phyloP scores from a whole-genome alignment of 306 rosid genomes.

The Albizia julibrissin region DNA sequence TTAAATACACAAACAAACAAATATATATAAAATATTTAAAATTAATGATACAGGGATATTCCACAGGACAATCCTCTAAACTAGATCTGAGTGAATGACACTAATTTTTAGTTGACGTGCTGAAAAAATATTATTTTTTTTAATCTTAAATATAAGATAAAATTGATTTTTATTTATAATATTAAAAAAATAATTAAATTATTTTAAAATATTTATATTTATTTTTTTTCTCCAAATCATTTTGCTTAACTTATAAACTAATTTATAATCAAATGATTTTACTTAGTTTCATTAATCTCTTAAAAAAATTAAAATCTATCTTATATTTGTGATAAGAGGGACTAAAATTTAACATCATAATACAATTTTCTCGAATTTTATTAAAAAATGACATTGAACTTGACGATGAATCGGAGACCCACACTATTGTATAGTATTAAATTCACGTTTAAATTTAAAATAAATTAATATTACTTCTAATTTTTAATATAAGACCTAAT shows the following conservation, averaged over 20 bases:
- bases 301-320: no score
- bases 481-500: no score
- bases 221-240: no score
- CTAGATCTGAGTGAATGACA: neutral
- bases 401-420: neutral
- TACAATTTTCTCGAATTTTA: neutral
- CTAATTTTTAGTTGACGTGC: neutral
- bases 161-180: no score
- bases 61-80: neutral
- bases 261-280: no score
- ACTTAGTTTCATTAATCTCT: no score
- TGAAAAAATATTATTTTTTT: neutral
- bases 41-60: neutral
- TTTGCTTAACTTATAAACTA: no score
- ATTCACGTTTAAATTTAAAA: no score
- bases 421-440: neutral
- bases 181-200: no score
- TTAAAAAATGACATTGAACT: neutral
- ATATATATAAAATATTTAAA: neutral
- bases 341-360: neutral
- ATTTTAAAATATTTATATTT: no score
- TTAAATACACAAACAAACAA: neutral
- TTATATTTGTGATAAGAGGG: no score
- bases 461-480: no score
- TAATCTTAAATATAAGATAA: fast-evolving